phyloP scores from a whole-genome alignment of 2,329 filamentous ascomycete species.

The Botrytis medusae region DNA sequence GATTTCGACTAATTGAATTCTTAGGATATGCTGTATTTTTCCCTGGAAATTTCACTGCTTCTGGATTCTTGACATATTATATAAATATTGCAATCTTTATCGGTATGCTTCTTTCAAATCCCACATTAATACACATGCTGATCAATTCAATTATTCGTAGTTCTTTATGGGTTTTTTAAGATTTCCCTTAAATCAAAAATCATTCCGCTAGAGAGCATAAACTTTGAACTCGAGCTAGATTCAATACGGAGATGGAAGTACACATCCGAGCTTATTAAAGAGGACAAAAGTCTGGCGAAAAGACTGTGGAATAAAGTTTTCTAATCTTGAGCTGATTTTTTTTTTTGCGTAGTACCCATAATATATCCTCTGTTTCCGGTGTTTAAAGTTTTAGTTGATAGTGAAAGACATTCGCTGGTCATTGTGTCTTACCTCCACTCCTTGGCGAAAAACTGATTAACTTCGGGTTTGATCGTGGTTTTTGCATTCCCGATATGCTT shows the following conservation, averaged over 20 bases:
- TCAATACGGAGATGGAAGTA: conserved; percentile 12
- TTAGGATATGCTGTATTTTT: conserved; percentile 2
- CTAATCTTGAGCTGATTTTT: background rate
- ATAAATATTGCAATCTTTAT: conserved; percentile 62
- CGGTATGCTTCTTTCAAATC: background rate
- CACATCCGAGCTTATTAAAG: background rate
- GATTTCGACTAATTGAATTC: background rate
- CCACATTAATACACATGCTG: background rate
- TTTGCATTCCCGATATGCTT: background rate
- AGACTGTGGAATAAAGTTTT: conserved; percentile 14
- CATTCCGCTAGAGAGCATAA: conserved; percentile 14
- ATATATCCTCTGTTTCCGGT: background rate
- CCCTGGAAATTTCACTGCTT: conserved; percentile 52
- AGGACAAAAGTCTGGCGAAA: background rate
- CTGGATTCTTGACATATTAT: conserved; percentile 62
- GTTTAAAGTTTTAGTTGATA: background rate
- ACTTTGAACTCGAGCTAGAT: background rate
- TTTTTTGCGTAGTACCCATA: background rate
- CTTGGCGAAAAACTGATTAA: background rate
- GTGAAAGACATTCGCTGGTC: background rate
- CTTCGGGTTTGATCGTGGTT: background rate
- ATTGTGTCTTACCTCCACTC: background rate
- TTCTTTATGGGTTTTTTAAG: conserved; percentile 18
- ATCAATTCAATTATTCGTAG: conserved; percentile 22
- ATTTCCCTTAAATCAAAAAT: conserved; percentile 12